A percentile compares a stretch with the other conserved stretches of the same genome.
These are phyloP conservation scores for Chaetomidium leptoderma DNA, from an alignment of 495 filamentous ascomycete genomes.

Conservation along the genomic window DNA sequence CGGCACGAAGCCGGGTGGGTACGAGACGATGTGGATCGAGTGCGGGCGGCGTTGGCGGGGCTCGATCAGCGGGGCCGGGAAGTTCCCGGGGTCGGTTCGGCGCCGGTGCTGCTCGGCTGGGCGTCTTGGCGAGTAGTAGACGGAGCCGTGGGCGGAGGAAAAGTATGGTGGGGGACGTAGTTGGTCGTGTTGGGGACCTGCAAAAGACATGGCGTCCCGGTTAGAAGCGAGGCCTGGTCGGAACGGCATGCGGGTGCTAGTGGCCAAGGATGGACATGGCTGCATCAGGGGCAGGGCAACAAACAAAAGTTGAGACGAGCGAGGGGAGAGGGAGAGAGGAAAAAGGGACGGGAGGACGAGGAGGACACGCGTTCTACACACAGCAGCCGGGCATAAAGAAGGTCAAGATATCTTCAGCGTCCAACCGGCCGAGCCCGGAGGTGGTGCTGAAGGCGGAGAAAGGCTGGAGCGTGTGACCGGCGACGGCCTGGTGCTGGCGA, in stretches of 20 bases:
- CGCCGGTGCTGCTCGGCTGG: slow-evolving; percentile 30
- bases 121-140: slow-evolving; percentile 41
- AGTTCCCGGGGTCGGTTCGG: slow-evolving; percentile 27
- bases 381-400: slow-evolving; percentile 32
- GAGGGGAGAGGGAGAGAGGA: background rate
- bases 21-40: slow-evolving; percentile 53
- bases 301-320: slow-evolving; percentile 2
- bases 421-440: slow-evolving; percentile 22
- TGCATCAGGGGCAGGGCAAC: slow-evolving; percentile 1
- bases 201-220: slow-evolving; percentile 22
- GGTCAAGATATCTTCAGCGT: slow-evolving; percentile 15
- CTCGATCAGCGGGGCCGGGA: slow-evolving; percentile 48
- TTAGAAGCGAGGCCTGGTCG: slow-evolving; percentile 23
- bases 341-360: background rate
- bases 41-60: slow-evolving; percentile 51
- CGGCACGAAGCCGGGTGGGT: slow-evolving; percentile 49
- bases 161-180: slow-evolving; percentile 33
- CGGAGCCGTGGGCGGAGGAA: slow-evolving; percentile 34
- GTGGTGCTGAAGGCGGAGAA: slow-evolving; percentile 23
- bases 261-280: slow-evolving; percentile 6
- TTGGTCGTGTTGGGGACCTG: slow-evolving; percentile 34
- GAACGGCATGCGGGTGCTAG: slow-evolving; percentile 12
- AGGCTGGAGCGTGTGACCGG: slow-evolving; percentile 25
- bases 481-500: slow-evolving; percentile 23
- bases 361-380: slow-evolving; percentile 29